Base-by-base conservation (phyloP, 2,329 filamentous ascomycete genomes). In the Exophiala bonariae region DNA sequence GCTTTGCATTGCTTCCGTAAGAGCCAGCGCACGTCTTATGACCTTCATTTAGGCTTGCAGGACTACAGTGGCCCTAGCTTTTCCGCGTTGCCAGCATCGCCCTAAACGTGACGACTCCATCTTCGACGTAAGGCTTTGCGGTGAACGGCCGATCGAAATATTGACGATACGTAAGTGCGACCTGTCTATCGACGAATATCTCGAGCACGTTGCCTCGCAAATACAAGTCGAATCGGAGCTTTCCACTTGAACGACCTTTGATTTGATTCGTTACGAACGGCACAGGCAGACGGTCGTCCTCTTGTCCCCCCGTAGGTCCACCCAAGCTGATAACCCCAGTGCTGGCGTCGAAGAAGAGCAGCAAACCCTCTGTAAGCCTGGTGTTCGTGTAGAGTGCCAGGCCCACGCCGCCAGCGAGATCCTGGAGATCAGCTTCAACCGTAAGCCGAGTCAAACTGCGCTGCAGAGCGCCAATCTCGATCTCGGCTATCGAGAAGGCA, bases 331-430 rank as follows among this genome's bases (percentile, higher is more conserved):
- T 22, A 19, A 22, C 36, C 17, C 36, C 36, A 20, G 36, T 19
- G 36, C 36, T 38, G 9, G 36, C 36, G 36, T 38, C 36, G 36
- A 38, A 38, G 16, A 38, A 38, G 19, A 38, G 36, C 36, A 38
- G 36, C 36, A 38, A 22, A 20, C 36, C 36, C 8, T 38, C 36
- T 38, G 36, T 38, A 5, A 38, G 36, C 10, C 19, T 19, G 5
- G 16, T 3, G 36, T 38, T 38, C 5, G 36, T 9, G 36, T 38
- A 38, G 36, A 38, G 36, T 19, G 36, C 36, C 36, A 38, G 36
- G 3, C 36, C 36, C n/a, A 38, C 36, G 10, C 36, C 36, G 16
- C 36, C 36, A 13, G 36, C 36, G 7, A 38, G 36, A 3, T 38
- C 36, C 10, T 38, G 36, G 36, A 38, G 5, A n/a, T 38, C 36